These are phyloP conservation scores for Ulota crispa DNA, from an alignment of 225 moss, liverwort and hornwort genomes.

Conservation along the genomic window DNA sequence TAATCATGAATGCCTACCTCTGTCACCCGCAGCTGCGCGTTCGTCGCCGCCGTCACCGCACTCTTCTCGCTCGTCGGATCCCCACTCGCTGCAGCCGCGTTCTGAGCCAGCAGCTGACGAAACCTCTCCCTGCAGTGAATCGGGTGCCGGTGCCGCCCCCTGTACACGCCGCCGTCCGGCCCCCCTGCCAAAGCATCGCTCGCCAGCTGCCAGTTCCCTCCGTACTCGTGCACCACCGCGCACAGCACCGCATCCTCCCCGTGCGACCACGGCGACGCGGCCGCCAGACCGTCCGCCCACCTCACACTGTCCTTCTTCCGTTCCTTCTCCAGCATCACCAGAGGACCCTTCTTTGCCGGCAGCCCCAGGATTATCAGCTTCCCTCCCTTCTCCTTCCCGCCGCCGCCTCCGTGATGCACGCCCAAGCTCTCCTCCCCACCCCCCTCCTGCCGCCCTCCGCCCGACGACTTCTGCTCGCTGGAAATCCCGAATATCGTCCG, in stretches of 20 bases:
- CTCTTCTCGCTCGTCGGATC: conserved; percentile 74
- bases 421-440: conserved; percentile 27
- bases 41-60: conserved; percentile 56
- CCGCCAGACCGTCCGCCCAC: conserved; percentile 63
- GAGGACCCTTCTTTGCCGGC: conserved; percentile 71
- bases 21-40: conserved; percentile 77
- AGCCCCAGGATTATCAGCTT: conserved; percentile 66
- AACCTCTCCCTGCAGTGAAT: conserved; percentile 85
- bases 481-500: conserved; percentile 49
- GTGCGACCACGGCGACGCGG: conserved; percentile 73
- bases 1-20: too few relatives aligned
- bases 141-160: conserved; percentile 87
- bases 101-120: conserved; percentile 83
- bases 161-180: conserved; percentile 78
- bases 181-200: conserved; percentile 84
- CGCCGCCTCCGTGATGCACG: conserved; percentile 10
- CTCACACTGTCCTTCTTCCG: conserved; percentile 73
- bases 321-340: conserved; percentile 93
- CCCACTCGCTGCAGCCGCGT: conserved; percentile 70
- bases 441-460: conserved; percentile 19
- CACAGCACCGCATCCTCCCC: conserved; percentile 91
- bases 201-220: conserved; percentile 94
- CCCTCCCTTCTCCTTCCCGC: conserved; percentile 58
- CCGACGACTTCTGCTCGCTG: conserved; percentile 51
- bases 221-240: conserved; percentile 98